phyloP scores from a whole-genome alignment of 768 basidiomycete genomes.

The Tricholoma hemisulphureum region DNA sequence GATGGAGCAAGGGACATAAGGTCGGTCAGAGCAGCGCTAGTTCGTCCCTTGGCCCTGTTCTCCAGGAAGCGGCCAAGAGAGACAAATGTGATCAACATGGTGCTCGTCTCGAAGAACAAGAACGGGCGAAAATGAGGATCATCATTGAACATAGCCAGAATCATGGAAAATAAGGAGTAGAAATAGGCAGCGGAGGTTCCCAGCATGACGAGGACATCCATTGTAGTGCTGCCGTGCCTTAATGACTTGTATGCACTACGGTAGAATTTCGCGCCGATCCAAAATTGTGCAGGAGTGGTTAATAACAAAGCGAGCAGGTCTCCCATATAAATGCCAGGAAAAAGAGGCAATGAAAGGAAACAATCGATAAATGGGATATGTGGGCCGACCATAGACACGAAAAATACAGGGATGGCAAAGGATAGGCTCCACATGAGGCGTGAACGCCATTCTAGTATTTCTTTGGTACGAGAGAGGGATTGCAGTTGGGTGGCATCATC shows the following conservation, averaged over 20 bases:
- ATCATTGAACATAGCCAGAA: constrained; percentile 61
- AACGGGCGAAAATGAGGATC: constrained; percentile 74
- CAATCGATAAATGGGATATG: constrained; percentile 59
- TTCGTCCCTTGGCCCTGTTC: constrained; percentile 96
- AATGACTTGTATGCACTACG: constrained; percentile 87
- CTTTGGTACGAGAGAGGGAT: constrained; percentile 85
- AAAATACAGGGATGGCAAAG: constrained; percentile 94
- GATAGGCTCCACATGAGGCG: constrained; percentile 71
- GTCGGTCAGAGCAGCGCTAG: constrained; percentile 93
- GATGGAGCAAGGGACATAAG: constrained; percentile 93
- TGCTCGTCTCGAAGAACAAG: constrained; percentile 97
- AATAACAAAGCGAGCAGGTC: constrained; percentile 74
- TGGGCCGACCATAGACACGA: constrained; percentile 82
- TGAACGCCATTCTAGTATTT: constrained; percentile 84
- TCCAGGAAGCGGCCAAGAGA: constrained; percentile 94
- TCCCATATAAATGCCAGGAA: constrained; percentile 74
- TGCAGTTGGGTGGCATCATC: constrained; percentile 80
- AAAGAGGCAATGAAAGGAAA: constrained; percentile 49
- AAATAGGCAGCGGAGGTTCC: constrained; percentile 93
- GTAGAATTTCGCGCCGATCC: constrained; percentile 87
- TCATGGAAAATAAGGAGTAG: constrained; percentile 77
- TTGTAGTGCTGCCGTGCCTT: constrained; percentile 86
- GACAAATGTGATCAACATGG: constrained; percentile 97
- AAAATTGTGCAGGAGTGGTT: constrained; percentile 91
- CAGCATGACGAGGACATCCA: constrained; percentile 96